Percentiles rank a stretch among this genome's conserved stretches.
These are phyloP conservation scores for Septoria petroselini DNA, from an alignment of 2,329 filamentous ascomycete species.

Conservation along the genomic window DNA sequence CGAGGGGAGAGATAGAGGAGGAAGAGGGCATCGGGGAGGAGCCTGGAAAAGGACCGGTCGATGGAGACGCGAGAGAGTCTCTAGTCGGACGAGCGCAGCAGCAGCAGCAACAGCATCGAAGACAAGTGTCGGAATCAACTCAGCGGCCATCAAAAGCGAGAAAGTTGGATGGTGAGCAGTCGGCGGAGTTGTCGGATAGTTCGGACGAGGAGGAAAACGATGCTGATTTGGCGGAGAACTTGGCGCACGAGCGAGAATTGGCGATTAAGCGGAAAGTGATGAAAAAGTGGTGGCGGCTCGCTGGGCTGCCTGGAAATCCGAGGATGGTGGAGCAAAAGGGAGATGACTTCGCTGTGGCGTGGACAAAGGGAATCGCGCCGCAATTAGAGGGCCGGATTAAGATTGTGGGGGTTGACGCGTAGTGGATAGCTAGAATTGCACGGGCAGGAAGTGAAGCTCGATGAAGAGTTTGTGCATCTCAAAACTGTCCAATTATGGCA, in stretches of 20 bases:
- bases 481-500: background rate
- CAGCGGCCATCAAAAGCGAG: constrained; percentile 16
- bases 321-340: constrained; percentile 53
- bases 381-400: constrained; percentile 71
- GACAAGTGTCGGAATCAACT: constrained; percentile 14
- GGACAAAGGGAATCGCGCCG: constrained; percentile 78
- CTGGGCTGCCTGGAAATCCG: constrained; percentile 56
- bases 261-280: constrained; percentile 66
- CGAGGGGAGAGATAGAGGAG: constrained; percentile 16
- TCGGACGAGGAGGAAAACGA: constrained; percentile 41
- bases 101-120: constrained; percentile 18
- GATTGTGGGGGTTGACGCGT: constrained; percentile 23
- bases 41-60: too few relatives aligned
- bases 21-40: too few relatives aligned
- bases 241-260: constrained; percentile 56
- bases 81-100: constrained; percentile 26
- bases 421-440: too few relatives aligned
- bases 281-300: constrained; percentile 68
- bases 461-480: background rate
- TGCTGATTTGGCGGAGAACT: constrained; percentile 42
- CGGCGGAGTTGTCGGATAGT: constrained; percentile 28
- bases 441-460: too few relatives aligned
- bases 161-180: constrained; percentile 9
- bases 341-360: constrained; percentile 62
- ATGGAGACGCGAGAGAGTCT: constrained; percentile 15